A percentile compares a stretch with the other conserved stretches of the same genome.
Conservation (phyloP, 768 basidiomycete species). For the Pisolithus marmoratus region DNA sequence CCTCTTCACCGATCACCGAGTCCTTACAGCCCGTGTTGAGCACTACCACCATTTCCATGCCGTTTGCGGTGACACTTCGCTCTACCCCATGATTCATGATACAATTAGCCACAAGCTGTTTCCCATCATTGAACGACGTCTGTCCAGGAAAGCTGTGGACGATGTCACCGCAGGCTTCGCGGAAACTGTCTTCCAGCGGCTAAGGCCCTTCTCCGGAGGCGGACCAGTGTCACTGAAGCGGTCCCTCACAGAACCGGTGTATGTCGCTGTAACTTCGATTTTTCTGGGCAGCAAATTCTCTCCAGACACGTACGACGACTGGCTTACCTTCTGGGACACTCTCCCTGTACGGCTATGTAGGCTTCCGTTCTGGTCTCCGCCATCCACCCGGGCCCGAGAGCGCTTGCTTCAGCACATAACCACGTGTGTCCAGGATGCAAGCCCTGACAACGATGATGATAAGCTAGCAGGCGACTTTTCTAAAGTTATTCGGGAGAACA, state of each 20-base stretch:
- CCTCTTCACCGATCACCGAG: constrained; percentile 2
- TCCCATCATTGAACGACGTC: constrained; percentile 15
- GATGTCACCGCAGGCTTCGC: constrained; percentile 12
- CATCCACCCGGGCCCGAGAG: constrained; percentile 11
- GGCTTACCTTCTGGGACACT: constrained; percentile 12
- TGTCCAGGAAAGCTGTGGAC: constrained; percentile 10
- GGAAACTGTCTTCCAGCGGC: constrained; percentile 5
- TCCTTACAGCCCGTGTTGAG: constrained; percentile 9
- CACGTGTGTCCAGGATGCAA: constrained; percentile 10
- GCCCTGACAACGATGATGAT: constrained; percentile 3
- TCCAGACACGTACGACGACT: constrained; percentile 15
- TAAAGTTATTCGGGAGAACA: constrained; percentile 12
- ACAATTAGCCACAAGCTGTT: constrained; percentile 15
- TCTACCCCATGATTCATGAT: constrained; percentile 6
- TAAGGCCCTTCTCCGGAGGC: constrained; percentile 4
- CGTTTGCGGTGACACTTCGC: constrained; percentile 9
- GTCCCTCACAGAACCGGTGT: constrained; percentile 15
- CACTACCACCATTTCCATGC: constrained; percentile 8
- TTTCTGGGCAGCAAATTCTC: constrained; percentile 19
- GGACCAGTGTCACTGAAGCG: constrained; percentile 7
- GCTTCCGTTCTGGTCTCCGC: constrained; percentile 8
- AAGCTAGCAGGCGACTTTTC: constrained; percentile 11
- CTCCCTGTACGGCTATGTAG: constrained; percentile 15
- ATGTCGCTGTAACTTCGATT: constrained; percentile 10
- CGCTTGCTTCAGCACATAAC: constrained; percentile 7